Base-by-base conservation (phyloP, 164 flowering plant species). In the Brasenia schreberi region DNA sequence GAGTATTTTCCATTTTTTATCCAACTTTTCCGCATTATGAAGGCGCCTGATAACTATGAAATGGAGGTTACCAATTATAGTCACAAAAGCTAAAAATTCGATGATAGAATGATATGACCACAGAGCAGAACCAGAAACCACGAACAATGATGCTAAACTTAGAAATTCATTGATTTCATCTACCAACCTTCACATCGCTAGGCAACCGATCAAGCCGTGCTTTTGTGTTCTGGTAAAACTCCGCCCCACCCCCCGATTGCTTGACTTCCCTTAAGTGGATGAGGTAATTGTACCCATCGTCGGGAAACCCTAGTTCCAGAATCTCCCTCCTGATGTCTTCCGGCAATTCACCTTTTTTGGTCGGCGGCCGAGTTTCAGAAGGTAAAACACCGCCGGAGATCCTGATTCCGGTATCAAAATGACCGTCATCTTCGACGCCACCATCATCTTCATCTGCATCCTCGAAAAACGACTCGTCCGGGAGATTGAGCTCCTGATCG, bases 211-310 rank as follows among this genome's bases (percentile, higher is more conserved):
- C 84, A 23, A 81, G 76, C 81, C 73, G 82, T 4, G 90, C 84
- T 68, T 92, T 89, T 9, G 81, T 73, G 65, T 94, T 94, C 3
- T 82, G 71, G 66, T 81, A 91, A 72, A 69, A 91, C 0, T 77
- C 76, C 10, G 97, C 82, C 42, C 97, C 99, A 7, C 82, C 95
- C 4, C 97, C 96, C 16, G 86, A 66, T 17, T 85, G 87, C 77
- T 74, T 90, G 67, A 94, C 89, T 71, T 94, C 99, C 59, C 96
- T 78, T 76, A 94, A 42, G 73, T 91, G 97, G 64, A 11, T 0
- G 68, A 94, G 79, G 67, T 94, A 94, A 68, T 94, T 92, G 66
- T 94, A 94, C 5, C 99, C 97, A 67, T 91, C 99, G 72, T 91
- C 99, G 0, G 97, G 96, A 78, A 89, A 80, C 68, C 97, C 99